These are phyloP conservation scores for Plenodomus lindquistii DNA, from an alignment of 2,329 filamentous ascomycete species.

Conservation along the genomic window DNA sequence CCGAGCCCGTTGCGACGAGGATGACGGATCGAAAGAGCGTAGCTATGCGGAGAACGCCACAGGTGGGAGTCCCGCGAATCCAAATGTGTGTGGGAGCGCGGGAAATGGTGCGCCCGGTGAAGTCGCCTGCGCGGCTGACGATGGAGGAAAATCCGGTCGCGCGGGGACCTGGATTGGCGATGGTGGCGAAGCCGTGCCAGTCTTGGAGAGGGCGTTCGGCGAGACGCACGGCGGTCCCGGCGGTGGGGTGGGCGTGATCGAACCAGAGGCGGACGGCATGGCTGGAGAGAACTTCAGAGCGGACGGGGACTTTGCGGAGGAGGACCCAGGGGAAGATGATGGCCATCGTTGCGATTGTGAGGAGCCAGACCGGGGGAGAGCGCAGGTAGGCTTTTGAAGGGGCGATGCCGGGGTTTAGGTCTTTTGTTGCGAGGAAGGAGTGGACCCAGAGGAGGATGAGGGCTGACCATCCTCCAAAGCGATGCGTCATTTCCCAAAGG, in stretches of 20 bases:
- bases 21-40: slow-evolving; percentile 43
- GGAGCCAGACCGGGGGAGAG: slow-evolving; percentile 65
- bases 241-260: slow-evolving; percentile 37
- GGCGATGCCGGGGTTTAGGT: slow-evolving; percentile 20
- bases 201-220: slow-evolving; percentile 39
- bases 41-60: slow-evolving; percentile 42
- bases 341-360: slow-evolving; percentile 66
- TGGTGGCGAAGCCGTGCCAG: slow-evolving; percentile 47
- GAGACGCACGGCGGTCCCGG: slow-evolving; percentile 39
- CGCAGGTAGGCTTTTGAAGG: slow-evolving; percentile 27
- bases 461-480: slow-evolving; percentile 44
- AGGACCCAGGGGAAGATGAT: slow-evolving; percentile 76
- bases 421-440: slow-evolving; percentile 29
- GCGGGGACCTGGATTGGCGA: slow-evolving; percentile 31
- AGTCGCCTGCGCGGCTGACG: slow-evolving; percentile 46
- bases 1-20: slow-evolving; percentile 45
- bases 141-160: slow-evolving; percentile 40
- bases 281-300: slow-evolving; percentile 69
- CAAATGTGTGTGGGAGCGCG: slow-evolving; percentile 40
- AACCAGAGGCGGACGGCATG: slow-evolving; percentile 73
- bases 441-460: slow-evolving; percentile 44
- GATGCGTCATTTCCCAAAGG: slow-evolving; percentile 41
- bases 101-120: slow-evolving; percentile 40
- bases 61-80: slow-evolving; percentile 43
- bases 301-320: slow-evolving; percentile 69